Evolutionary conservation across 2,329 filamentous ascomycete species (phyloP).

Genomic region (Scortechinia acanthostroma): DNA sequence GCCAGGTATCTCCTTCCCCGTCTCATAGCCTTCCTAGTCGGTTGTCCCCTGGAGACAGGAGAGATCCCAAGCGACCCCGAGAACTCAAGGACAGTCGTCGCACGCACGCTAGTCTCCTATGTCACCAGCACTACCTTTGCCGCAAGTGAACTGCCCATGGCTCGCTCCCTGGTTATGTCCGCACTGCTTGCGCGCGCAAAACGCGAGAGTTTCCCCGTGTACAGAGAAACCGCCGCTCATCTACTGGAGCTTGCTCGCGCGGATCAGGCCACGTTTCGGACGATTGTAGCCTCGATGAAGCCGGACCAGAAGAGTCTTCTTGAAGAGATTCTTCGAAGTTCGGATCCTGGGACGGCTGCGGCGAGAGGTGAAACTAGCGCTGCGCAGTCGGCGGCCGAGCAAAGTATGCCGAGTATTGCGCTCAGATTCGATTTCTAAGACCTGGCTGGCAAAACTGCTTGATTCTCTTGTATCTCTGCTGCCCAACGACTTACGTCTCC

Average conservation of each 20-base stretch:
- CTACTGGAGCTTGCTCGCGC: slow-evolving; percentile 75
- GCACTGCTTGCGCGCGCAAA: slow-evolving; percentile 68
- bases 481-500: no score
- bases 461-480: no score
- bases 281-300: slow-evolving; percentile 65
- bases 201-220: slow-evolving; percentile 49
- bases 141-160: slow-evolving; percentile 39
- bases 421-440: background rate
- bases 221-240: slow-evolving; percentile 68
- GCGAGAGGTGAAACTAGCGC: slow-evolving; percentile 32
- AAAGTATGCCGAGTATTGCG: slow-evolving; percentile 1
- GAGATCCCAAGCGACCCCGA: slow-evolving; percentile 73
- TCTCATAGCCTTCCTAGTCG: slow-evolving; percentile 63
- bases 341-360: slow-evolving; percentile 27
- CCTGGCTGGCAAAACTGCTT: no score
- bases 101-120: slow-evolving; percentile 71
- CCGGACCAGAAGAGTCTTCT: slow-evolving; percentile 68
- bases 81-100: slow-evolving; percentile 62
- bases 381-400: slow-evolving; percentile 73
- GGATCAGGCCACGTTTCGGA: slow-evolving; percentile 68
- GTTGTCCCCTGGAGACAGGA: slow-evolving; percentile 27
- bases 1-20: slow-evolving; percentile 69
- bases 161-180: slow-evolving; percentile 72
- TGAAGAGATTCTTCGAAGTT: slow-evolving; percentile 70
- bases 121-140: slow-evolving; percentile 35